Percentiles rank a stretch among this genome's conserved stretches.
These are phyloP conservation scores for Laburnicola sp. DNA, from an alignment of 2,329 filamentous ascomycete genomes.

Conservation along the genomic window DNA sequence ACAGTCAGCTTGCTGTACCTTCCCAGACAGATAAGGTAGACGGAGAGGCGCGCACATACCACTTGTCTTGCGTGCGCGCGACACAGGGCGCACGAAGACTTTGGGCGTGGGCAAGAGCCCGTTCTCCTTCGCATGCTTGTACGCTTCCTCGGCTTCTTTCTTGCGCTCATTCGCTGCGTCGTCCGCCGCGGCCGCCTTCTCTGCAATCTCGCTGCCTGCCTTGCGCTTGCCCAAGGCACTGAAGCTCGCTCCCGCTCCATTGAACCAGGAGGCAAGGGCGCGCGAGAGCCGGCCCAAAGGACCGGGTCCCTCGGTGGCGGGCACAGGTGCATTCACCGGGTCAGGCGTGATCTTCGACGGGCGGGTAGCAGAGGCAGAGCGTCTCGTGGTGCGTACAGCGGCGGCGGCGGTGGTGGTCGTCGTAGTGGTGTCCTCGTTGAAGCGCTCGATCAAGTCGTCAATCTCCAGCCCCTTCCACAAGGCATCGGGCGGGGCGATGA, in stretches of 20 bases:
- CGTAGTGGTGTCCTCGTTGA: conserved; percentile 52
- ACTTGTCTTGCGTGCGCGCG: conserved; percentile 20
- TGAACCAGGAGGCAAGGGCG: conserved; percentile 30
- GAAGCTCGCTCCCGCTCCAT: conserved; percentile 12
- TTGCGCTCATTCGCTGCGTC: conserved; percentile 25
- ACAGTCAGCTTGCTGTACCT: not conserved
- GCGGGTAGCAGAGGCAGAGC: not conserved
- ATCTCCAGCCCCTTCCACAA: conserved; percentile 88
- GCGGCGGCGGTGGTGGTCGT: not conserved
- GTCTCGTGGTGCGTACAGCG: conserved; percentile 3
- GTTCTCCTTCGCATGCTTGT: conserved; percentile 35
- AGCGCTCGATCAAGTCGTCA: conserved; percentile 93
- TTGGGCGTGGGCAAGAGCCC: conserved; percentile 41
- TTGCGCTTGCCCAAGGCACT: conserved; percentile 39
- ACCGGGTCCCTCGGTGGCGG: conserved; percentile 19
- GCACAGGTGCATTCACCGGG: conserved; percentile 8
- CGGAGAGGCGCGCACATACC: not conserved
- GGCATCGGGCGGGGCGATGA: conserved; percentile 36
- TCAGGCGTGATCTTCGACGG: conserved; percentile 2
- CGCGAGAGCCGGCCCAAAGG: conserved; percentile 35
- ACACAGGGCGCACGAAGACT: conserved; percentile 34
- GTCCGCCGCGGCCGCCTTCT: conserved; percentile 7
- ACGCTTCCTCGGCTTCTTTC: conserved; percentile 35
- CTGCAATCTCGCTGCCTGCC: conserved; percentile 26
- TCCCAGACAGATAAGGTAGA: not conserved